Base-by-base conservation (phyloP, 768 basidiomycete genomes). In the Mycena belliarum region DNA sequence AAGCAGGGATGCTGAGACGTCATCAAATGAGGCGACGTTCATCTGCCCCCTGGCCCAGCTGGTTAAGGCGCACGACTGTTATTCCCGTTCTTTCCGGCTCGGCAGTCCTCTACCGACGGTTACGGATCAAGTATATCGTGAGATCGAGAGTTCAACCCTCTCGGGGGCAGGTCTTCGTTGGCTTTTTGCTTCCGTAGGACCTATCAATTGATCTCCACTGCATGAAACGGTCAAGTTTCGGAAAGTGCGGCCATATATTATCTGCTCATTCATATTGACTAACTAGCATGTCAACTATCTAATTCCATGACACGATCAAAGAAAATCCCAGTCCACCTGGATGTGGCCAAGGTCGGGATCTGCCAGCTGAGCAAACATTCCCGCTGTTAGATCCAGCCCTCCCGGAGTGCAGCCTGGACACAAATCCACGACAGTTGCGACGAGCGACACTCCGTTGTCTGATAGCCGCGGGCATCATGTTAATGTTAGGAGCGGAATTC, bases 31-130 rank as follows among this genome's bases (percentile, higher is more conserved):
- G n/a, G n/a, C n/a, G n/a, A 32, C 14, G 12, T 35, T 35, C 33
- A 9, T 14, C 28, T 48, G 55, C 55, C 55, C 55, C 55, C 26
- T 57, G 55, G 55, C 55, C 55, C 55, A 57, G 55, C 16, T 57
- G 55, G 55, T 57, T 49, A 57, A 57, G 55, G 55, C 55, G 55
- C 55, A 57, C 55, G 55, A 57, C 55, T 57, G 55, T 57, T 57
- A 57, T 20, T 3, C 28, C 2, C n/a, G 6, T n/a, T 6, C 44
- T 18, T 12, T 33, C 11, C 12, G 16, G 14, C 33, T 35, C 33
- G 29, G 29, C 12, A 32, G 12, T 32, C 29, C 12, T 6, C 29
- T 32, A n/a, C n/a, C n/a, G n/a, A n/a, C 29, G 7, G 29, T 35
- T 35, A 14, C 7, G 18, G n/a, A n/a, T n/a, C n/a, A n/a, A n/a